Evolutionary conservation across 2,329 filamentous ascomycete species (phyloP).

Genomic region (Phyllosticta capitalensis): DNA sequence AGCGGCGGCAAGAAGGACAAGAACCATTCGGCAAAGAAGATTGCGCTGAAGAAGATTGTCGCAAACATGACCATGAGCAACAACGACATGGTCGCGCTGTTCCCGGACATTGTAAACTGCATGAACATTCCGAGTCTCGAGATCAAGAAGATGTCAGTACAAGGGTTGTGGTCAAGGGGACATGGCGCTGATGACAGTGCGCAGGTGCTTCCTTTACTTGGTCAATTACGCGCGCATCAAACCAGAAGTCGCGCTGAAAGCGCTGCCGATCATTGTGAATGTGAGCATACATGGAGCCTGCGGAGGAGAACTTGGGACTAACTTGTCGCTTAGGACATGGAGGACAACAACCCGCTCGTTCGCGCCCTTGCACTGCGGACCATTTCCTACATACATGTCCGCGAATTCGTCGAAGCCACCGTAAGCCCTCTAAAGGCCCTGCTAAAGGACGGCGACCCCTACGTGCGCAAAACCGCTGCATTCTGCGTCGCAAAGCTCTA

Average conservation of each 20-base stretch:
- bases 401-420: conserved; percentile 88
- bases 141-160: conserved; percentile 94
- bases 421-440: conserved; percentile 74
- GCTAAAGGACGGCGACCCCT: conserved; percentile 80
- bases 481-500: conserved; percentile 97
- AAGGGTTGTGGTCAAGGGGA: not conserved
- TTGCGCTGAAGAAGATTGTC: conserved; percentile 97
- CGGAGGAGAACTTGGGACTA: not conserved
- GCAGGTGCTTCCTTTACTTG: conserved; percentile 91
- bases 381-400: conserved; percentile 94
- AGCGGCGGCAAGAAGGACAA: conserved; percentile 97
- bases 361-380: conserved; percentile 86
- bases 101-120: conserved; percentile 88
- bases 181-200: conserved; percentile 20
- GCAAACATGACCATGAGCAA: conserved; percentile 99
- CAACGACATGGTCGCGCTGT: conserved; percentile 97
- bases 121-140: conserved; percentile 93
- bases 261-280: conserved; percentile 75
- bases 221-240: conserved; percentile 96
- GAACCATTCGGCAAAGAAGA: conserved; percentile 90
- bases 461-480: conserved; percentile 93
- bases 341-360: conserved; percentile 84
- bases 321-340: conserved; percentile 62
- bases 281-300: conserved; percentile 41
- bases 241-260: conserved; percentile 87